Conservation (phyloP, 257 asterid genomes). For the Solanum tarijense region DNA sequence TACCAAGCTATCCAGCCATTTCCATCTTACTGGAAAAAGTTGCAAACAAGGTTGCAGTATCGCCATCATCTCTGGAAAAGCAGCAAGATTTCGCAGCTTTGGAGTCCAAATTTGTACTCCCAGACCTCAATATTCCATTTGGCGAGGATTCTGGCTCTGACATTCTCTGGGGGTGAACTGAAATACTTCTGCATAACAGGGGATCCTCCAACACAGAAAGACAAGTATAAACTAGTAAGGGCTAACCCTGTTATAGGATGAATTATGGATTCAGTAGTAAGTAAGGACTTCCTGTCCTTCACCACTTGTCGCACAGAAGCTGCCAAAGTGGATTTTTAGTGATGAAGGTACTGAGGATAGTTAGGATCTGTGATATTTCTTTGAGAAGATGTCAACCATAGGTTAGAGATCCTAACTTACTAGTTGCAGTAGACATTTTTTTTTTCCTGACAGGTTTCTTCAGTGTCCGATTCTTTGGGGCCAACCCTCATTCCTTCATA, state of each 20-base stretch:
- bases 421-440: background rate
- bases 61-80: background rate
- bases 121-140: slow-evolving; percentile 34
- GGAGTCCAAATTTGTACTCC: slow-evolving; percentile 19
- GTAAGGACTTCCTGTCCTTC: background rate
- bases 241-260: background rate
- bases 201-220: background rate
- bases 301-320: background rate
- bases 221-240: background rate
- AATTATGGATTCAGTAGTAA: background rate
- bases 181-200: background rate
- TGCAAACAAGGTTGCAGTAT: background rate
- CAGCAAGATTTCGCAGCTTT: background rate
- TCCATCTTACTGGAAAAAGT: background rate
- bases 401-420: slow-evolving; percentile 7
- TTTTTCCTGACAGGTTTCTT: background rate
- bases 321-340: background rate
- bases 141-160: slow-evolving; percentile 15
- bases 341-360: slow-evolving; percentile 8
- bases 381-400: background rate
- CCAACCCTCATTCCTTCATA: slow-evolving; percentile 5
- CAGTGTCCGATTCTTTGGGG: slow-evolving; percentile 8
- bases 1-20: background rate
- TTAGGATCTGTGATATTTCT: background rate
- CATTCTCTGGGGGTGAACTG: background rate